Evolutionary conservation across 768 basidiomycete species (phyloP), one percentile per base, ranked within the genome.

Genomic region (Calocera viscosa): DNA sequence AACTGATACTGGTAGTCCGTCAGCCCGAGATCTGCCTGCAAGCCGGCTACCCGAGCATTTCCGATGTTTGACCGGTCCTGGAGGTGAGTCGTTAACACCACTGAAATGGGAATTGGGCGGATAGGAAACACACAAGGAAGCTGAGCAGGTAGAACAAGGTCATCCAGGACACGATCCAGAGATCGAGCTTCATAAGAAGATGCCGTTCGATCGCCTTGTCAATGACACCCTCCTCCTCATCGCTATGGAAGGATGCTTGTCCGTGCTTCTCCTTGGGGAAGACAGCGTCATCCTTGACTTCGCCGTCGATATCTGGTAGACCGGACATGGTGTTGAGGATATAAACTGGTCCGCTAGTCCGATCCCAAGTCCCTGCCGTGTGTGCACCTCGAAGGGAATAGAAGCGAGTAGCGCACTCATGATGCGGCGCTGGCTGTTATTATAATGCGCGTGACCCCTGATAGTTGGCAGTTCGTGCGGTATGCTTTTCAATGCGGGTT

Each of bases 31-130:
- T 83, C 79, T 22, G 73, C 79, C 71, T 85, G 83, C 68, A 87
- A 73, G 12, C 86, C 85, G 11, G 84, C 85, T 5, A 86, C 79
- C n/a, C 81, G 79, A 43, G 84, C 86, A 68, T 86, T 86, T 32
- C 80, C 80, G 40, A 86, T 76, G 70, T 86, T 84, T 14, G 67
- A 43, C 3, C 68, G 66, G 30, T 64, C 49, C 53, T 60, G 2
- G 2, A 10, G 10, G 11, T 16, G 10, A 14, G 22, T 63, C 41
- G 49, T 41, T 11, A 5, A 28, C 3, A 32, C 26, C 64, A 12
- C 7, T 11, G 24, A 47, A 19, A 60, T 19, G 14, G 16, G 14
- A 26, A 32, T 28, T 60, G 53, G 3, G 19, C 5, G 53, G 53
- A 26, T 28, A 32, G 2, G 7, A 67, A 17, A 63, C 83, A 69